These are phyloP conservation scores for Thalassiosira mediterranea DNA, from an alignment of 352 stramenopile species.

Conservation along the genomic window DNA sequence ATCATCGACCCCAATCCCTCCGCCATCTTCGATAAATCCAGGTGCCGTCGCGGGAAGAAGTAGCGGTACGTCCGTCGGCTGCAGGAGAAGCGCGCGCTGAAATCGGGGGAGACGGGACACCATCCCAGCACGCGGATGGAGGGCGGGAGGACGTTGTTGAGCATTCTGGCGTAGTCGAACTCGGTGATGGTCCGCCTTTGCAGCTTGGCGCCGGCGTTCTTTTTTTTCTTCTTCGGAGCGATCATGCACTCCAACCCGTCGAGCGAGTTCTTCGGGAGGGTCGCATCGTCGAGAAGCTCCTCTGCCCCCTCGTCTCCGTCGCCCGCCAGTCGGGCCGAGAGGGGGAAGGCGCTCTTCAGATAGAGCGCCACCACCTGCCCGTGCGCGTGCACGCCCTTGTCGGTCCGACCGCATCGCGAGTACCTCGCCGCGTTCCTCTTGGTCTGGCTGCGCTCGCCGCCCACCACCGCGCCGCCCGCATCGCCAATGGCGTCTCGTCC, in stretches of 20 bases:
- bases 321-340: background rate
- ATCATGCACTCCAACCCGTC: slow-evolving; percentile 59
- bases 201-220: background rate
- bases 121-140: slow-evolving; percentile 87
- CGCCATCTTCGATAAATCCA: slow-evolving; percentile 88
- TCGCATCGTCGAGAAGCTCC: slow-evolving; percentile 50
- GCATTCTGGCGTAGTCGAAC: slow-evolving; percentile 93
- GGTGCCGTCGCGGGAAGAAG: slow-evolving; percentile 88
- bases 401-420: slow-evolving; percentile 95
- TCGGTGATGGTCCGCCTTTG: slow-evolving; percentile 80
- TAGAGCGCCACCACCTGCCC: slow-evolving; percentile 88
- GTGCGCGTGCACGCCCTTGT: slow-evolving; percentile 91
- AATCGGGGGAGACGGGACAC: slow-evolving; percentile 87
- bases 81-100: slow-evolving; percentile 95
- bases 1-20: slow-evolving; percentile 88
- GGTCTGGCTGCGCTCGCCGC: no score
- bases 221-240: slow-evolving; percentile 14
- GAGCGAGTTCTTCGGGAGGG: slow-evolving; percentile 74
- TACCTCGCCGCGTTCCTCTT: slow-evolving; percentile 83
- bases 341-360: slow-evolving; percentile 78
- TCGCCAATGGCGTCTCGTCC: background rate
- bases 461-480: no score
- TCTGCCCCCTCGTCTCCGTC: slow-evolving; percentile 33
- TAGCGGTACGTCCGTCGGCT: slow-evolving; percentile 95
- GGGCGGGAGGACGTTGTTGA: slow-evolving; percentile 95